Percentiles rank a stretch among this genome's conserved stretches.
phyloP scores from a whole-genome alignment of 1,284 basidiomycete species.

The Amylostereum areolatum region DNA sequence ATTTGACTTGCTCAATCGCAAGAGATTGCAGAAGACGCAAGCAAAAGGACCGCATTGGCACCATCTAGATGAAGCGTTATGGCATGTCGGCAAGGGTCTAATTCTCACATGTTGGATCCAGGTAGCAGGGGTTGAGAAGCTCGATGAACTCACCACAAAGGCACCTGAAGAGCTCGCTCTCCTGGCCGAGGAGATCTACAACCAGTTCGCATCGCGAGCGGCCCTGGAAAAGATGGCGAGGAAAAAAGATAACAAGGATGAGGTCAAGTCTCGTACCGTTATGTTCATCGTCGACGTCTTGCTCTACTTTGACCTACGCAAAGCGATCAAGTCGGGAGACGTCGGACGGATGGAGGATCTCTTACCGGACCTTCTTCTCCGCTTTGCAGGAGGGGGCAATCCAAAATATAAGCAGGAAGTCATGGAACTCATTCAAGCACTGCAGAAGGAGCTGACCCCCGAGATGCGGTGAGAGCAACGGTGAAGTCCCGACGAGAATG shows the following conservation, averaged over 20 bases:
- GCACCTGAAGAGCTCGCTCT: conserved; percentile 8
- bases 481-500: too few relatives aligned
- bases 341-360: conserved; percentile 29
- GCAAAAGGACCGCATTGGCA: conserved; percentile 15
- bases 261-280: conserved; percentile 16
- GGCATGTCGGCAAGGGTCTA: conserved; percentile 12
- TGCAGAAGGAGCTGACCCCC: conserved; percentile 26
- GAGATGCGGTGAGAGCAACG: conserved; percentile 22
- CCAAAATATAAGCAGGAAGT: conserved; percentile 26
- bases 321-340: conserved; percentile 29
- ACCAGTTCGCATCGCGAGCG: too few relatives aligned
- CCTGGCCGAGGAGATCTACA: conserved; percentile 12
- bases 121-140: too few relatives aligned
- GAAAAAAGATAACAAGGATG: conserved; percentile 21
- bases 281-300: conserved; percentile 30
- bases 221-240: too few relatives aligned
- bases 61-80: conserved; percentile 13
- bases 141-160: conserved; percentile 6
- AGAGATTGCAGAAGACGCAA: conserved; percentile 9
- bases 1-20: conserved; percentile 11
- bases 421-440: conserved; percentile 29
- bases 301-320: conserved; percentile 24
- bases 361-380: conserved; percentile 22
- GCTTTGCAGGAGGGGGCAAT: conserved; percentile 25
- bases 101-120: conserved; percentile 8